Base-by-base conservation (phyloP, 768 basidiomycete species). In the Agrocybe chaxingu region DNA sequence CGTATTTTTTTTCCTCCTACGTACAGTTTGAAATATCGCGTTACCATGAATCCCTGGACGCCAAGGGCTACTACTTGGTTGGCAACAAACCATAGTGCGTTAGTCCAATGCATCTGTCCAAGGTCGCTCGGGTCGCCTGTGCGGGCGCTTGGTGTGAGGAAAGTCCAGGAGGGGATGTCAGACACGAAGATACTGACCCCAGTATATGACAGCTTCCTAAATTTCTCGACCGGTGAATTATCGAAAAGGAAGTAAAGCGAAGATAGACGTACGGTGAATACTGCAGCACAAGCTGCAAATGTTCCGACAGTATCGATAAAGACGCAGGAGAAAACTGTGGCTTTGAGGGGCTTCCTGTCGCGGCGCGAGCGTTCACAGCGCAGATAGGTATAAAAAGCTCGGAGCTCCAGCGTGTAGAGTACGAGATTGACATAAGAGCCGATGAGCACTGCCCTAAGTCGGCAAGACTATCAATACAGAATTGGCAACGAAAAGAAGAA, bases 1-100 rank as follows among this genome's bases (percentile, higher is more conserved):
- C 24, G 0, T 24, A 5, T 5, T 3, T 24, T 24, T 24, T 24
- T 5, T 5, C 24, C 24, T 24, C 24, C 24, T 24, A 37, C 36
- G 36, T 16, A 48, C 47, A 37, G 13, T 48, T 18, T 39, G 35
- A 33, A 48, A 16, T 48, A 48, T 9, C 47, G 47, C n/a, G 37
- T n/a, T 12, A 48, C 35, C 47, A 48, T 38, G 47, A 48, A 48
- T 18, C 10, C 29, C 29, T 48, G 47, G 12, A 48, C 33, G 7
- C 40, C 36, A 30, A 48, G 33, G 11, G 34, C 29, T 36, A n/a
- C 37, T 9, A 48, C 10, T 3, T 18, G 35, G 29, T 39, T n/a
- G 7, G 36, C 12, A n/a, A 48, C 18, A 11, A 39, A 19, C 12
- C 7, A n/a, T 39, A 39, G n/a, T 4, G 33, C 35, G 18, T n/a